Evolutionary conservation across 2,329 filamentous ascomycete genomes (phyloP).

Genomic region (Dryadomyces sulphureus): DNA sequence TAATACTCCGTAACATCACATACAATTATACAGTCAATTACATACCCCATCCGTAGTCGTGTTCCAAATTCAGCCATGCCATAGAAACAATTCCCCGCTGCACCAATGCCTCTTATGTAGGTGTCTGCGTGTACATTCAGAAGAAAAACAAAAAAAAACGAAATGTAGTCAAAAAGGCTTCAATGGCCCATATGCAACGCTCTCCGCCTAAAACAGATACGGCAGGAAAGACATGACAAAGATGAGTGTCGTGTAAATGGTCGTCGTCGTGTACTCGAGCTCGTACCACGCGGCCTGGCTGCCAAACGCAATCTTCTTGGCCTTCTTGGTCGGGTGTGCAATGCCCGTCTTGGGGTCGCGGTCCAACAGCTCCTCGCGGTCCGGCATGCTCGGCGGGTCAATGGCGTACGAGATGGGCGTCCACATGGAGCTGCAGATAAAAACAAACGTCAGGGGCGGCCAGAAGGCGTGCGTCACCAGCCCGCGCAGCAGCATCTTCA

Average conservation of each 20-base stretch:
- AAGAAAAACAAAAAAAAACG: background rate
- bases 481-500: constrained; percentile 37
- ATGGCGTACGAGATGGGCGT: constrained; percentile 46
- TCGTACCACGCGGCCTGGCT: constrained; percentile 41
- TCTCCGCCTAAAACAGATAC: background rate
- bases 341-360: constrained; percentile 39
- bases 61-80: background rate
- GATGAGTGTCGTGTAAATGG: constrained; percentile 31
- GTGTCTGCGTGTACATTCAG: background rate
- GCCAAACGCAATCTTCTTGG: constrained; percentile 32
- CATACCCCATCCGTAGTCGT: constrained; percentile 1
- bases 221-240: constrained; percentile 23
- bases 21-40: constrained; percentile 3
- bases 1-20: too few relatives aligned
- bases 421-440: constrained; percentile 38
- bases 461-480: constrained; percentile 46
- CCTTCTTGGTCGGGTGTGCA: constrained; percentile 27
- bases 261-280: constrained; percentile 35
- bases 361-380: constrained; percentile 40
- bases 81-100: constrained; percentile 1
- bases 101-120: constrained; percentile 3
- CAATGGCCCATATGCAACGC: too few relatives aligned
- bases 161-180: too few relatives aligned
- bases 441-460: constrained; percentile 43
- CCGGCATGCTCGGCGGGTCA: constrained; percentile 41